Evolutionary conservation across 192 early-diverging fungal genomes (phyloP), one percentile per base, ranked within the genome.

Genomic region (Spizellomyces punctatus): DNA sequence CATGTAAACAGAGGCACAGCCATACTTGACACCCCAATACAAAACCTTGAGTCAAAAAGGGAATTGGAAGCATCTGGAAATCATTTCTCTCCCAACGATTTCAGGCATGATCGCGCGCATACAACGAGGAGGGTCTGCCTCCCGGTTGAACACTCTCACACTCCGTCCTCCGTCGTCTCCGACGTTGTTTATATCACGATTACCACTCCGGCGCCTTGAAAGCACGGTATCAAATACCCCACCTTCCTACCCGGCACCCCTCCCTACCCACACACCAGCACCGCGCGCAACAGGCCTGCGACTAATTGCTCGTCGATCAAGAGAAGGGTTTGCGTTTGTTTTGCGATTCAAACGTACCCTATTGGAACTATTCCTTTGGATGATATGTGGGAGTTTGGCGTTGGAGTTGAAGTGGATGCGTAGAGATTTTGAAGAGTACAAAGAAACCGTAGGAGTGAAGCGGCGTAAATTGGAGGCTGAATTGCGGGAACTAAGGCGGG

Each of bases 301-400:
- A 14, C 50, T 72, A 4, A 52, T 72, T 17, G 10, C 19, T 52
- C 47, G 50, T 42, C 61, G 71, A 27, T 56, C 52, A 22, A 58
- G 54, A 10, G 62, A 63, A 52, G 41, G 46, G 5, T 21, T 56
- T 54, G 10, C 12, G 5, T 72, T 72, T 64, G 61, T 72, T 16
- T 42, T 17, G 6, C 50, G 65, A 1, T 58, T 67, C 50, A 66
- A 60, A 58, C 48, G 46, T 16, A 67, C 64, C 55, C 46, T 75
- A 6, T 43, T 75, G 22, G 66, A 63, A 42, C 66, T 75, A 6
- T 63, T 75, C 4, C 60, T 75, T 4, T 75, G 73, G 73, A 75
- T 75, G 73, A 52, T 75, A 21, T 61, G 58, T 10, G 73, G 73
- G 22, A 58, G 50, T 41, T 44, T 76, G 22, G 68, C 69, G 42